Evolutionary conservation across 441 rosid species (phyloP).

Genomic region (Pelargonium myrrhifolium): DNA sequence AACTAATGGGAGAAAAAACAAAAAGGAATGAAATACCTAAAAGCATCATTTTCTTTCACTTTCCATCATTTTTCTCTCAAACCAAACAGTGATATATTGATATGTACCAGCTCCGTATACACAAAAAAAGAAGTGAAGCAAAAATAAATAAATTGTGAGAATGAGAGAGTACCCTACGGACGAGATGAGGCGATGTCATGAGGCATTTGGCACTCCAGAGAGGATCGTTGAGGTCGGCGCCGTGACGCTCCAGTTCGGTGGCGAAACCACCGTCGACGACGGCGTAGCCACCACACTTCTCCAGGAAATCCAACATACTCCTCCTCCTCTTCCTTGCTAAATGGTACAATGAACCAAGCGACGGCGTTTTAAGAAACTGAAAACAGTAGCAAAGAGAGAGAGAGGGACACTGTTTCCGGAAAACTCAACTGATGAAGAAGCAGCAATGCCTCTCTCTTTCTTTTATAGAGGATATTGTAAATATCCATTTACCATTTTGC

Average conservation of each 20-base stretch:
- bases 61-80: background rate
- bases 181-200: slow-evolving; percentile 67
- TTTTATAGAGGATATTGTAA: background rate
- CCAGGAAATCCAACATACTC: slow-evolving; percentile 61
- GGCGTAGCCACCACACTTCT: slow-evolving; percentile 62
- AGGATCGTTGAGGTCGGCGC: slow-evolving; percentile 80
- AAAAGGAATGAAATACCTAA: too few relatives aligned
- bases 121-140: too few relatives aligned
- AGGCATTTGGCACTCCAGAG: slow-evolving; percentile 96
- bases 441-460: background rate
- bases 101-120: too few relatives aligned
- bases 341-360: too few relatives aligned
- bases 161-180: slow-evolving; percentile 43
- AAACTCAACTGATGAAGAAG: too few relatives aligned
- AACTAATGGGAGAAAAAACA: too few relatives aligned
- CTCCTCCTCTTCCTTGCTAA: too few relatives aligned
- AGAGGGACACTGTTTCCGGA: too few relatives aligned
- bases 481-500: background rate
- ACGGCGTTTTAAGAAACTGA: slow-evolving; percentile 10
- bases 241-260: slow-evolving; percentile 79
- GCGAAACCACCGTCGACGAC: slow-evolving; percentile 86
- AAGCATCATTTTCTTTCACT: too few relatives aligned
- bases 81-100: background rate
- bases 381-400: too few relatives aligned
- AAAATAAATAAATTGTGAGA: too few relatives aligned